phyloP scores from a whole-genome alignment of 805 yeast species.

The Candida lessepsii region DNA sequence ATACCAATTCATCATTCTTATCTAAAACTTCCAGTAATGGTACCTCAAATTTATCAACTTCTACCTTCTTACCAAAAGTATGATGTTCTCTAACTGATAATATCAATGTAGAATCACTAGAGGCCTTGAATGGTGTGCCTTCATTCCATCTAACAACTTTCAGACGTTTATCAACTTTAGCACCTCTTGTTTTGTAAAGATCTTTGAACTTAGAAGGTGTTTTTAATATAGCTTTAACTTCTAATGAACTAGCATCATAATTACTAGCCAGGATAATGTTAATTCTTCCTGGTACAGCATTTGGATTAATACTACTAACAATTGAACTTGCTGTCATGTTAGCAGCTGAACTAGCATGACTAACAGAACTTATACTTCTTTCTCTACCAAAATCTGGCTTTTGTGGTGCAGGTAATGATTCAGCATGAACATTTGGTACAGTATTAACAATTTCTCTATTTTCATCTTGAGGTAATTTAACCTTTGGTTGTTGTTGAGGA shows the following conservation, averaged over 20 bases:
- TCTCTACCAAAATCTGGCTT: slow-evolving; percentile 26
- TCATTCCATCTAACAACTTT: slow-evolving; percentile 60
- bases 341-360: slow-evolving; percentile 23
- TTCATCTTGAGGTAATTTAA: slow-evolving; percentile 5
- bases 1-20: slow-evolving; percentile 39
- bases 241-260: slow-evolving; percentile 37
- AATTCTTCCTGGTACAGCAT: slow-evolving; percentile 52
- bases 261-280: slow-evolving; percentile 50
- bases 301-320: slow-evolving; percentile 34
- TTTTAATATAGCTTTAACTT: slow-evolving; percentile 54
- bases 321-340: slow-evolving; percentile 29
- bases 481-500: too few relatives aligned
- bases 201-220: slow-evolving; percentile 50
- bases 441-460: slow-evolving; percentile 17
- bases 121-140: slow-evolving; percentile 62
- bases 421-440: slow-evolving; percentile 32
- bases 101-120: slow-evolving; percentile 56
- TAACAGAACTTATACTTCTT: slow-evolving; percentile 23
- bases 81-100: slow-evolving; percentile 68
- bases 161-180: slow-evolving; percentile 42
- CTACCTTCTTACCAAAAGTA: slow-evolving; percentile 67
- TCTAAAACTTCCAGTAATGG: slow-evolving; percentile 50
- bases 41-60: slow-evolving; percentile 59
- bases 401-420: slow-evolving; percentile 39
- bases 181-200: slow-evolving; percentile 61